Conservation (phyloP, 768 basidiomycete species). For the Suillus lakei region DNA sequence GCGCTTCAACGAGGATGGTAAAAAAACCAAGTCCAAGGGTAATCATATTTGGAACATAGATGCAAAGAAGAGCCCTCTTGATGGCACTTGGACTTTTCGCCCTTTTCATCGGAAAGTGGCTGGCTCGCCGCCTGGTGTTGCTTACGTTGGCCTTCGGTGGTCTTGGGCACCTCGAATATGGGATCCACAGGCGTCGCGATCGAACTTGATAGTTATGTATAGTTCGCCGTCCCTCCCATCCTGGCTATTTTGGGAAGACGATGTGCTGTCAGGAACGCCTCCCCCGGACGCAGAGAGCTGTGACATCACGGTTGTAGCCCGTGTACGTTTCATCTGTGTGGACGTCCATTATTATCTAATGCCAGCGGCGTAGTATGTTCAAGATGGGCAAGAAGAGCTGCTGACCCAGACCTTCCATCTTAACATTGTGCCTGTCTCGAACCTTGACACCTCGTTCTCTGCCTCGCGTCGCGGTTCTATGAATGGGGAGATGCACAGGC, state of each 20-base stretch:
- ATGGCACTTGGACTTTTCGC: conserved; percentile 85
- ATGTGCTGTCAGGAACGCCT: conserved; percentile 81
- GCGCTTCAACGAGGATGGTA: conserved; percentile 98
- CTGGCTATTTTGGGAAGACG: conserved; percentile 90
- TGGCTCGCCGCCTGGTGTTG: conserved; percentile 79
- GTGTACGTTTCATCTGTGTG: conserved; percentile 49
- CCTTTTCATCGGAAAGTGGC: conserved; percentile 89
- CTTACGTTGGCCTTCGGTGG: conserved; percentile 83
- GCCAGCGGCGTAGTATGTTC: conserved; percentile 53
- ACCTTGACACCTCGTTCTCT: conserved; percentile 49
- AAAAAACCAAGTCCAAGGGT: conserved; percentile 98
- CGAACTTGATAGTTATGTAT: conserved; percentile 79
- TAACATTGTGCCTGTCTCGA: conserved; percentile 70
- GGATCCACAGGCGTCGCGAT: conserved; percentile 92
- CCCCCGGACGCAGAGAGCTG: conserved; percentile 75
- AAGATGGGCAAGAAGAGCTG: conserved; percentile 76
- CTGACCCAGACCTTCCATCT: conserved; percentile 71
- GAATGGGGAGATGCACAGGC: conserved; percentile 45
- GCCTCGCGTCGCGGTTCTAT: conserved; percentile 53
- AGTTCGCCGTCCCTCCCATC: conserved; percentile 80
- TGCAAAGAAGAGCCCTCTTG: conserved; percentile 73
- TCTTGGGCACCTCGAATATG: conserved; percentile 93
- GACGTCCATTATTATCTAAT: conserved; percentile 17
- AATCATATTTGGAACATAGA: conserved; percentile 99
- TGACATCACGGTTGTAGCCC: conserved; percentile 76